Evolutionary conservation across 352 stramenopile species (phyloP), one percentile per base, ranked within the genome.

Genomic region (Peronospora farinosa): DNA sequence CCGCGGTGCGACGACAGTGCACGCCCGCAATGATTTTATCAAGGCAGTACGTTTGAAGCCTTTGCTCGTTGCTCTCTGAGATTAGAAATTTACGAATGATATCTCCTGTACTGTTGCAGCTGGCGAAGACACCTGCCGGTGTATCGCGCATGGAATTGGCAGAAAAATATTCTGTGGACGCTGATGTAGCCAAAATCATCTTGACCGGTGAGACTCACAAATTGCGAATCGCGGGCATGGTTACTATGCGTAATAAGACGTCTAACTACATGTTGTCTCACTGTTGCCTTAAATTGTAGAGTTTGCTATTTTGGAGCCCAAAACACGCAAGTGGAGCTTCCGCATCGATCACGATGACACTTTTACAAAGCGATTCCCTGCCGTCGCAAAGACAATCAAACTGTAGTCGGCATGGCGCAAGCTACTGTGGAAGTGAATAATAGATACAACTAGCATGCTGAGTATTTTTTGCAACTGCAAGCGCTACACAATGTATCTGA

Each of bases 251-350:
- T 40, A 10, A 42, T 47, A 23, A 31, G 12, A 52, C 9, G 36
- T n/a, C 33, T 53, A 30, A 53, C 30, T 50, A 12, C 36, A 40
- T 47, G 5, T 13, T 43, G 15, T 40, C 3, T 33, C 3, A 27
- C 3, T 17, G n/a, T 41, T 28, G 5, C 31, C 5, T 47, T 13
- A 31, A 37, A n/a, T 6, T 52, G 6, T 30, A 84, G 76, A 79
- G 16, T 70, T 85, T 38, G 72, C 71, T 32, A 40, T 59, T 31
- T 41, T 87, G 12, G 66, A 87, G 27, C 39, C 61, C 5, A 38
- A 51, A 19, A 72, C 69, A 23, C 62, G 76, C 16, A 81, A 52
- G 32, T 87, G 76, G 73, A 64, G 47, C 28, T 78, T 87, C 28
- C 78, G 78, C 28, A 23, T 74, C 15, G 55, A 44, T 11, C 50